These are phyloP conservation scores for Colletotrichum incanum DNA, from an alignment of 2,329 filamentous ascomycete genomes.

Conservation along the genomic window DNA sequence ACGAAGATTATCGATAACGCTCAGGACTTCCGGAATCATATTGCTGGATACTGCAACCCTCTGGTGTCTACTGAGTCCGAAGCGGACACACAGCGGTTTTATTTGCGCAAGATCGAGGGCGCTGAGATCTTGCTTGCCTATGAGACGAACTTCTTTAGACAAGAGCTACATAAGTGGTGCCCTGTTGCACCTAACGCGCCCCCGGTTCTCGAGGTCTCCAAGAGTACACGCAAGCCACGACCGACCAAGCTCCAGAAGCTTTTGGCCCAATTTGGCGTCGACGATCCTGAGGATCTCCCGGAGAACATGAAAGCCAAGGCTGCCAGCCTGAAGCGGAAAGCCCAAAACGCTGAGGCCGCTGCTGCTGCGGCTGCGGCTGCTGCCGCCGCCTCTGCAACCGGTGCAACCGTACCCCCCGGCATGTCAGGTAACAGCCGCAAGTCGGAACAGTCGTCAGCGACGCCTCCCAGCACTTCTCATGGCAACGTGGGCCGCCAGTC, in stretches of 20 bases:
- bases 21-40: constrained; percentile 85
- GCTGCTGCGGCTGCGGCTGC: constrained; percentile 54
- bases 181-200: constrained; percentile 90
- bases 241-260: constrained; percentile 98
- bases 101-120: constrained; percentile 96
- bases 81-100: constrained; percentile 92
- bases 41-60: constrained; percentile 85
- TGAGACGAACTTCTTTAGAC: constrained; percentile 98
- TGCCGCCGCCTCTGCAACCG: constrained; percentile 34
- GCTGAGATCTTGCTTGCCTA: constrained; percentile 92
- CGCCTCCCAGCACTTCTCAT: constrained; percentile 47
- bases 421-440: constrained; percentile 26
- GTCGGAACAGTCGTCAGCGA: constrained; percentile 43
- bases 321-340: constrained; percentile 81
- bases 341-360: constrained; percentile 70
- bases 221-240: constrained; percentile 94
- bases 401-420: constrained; percentile 35
- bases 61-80: constrained; percentile 87
- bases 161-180: constrained; percentile 95
- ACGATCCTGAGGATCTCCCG: constrained; percentile 91
- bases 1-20: constrained; percentile 90
- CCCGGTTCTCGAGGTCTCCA: constrained; percentile 87
- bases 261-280: constrained; percentile 88
- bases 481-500: constrained; percentile 42
- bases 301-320: constrained; percentile 86